Evolutionary conservation across 768 basidiomycete species (phyloP), one percentile per base, ranked within the genome.

Genomic region (Rhodotorula graminis): DNA sequence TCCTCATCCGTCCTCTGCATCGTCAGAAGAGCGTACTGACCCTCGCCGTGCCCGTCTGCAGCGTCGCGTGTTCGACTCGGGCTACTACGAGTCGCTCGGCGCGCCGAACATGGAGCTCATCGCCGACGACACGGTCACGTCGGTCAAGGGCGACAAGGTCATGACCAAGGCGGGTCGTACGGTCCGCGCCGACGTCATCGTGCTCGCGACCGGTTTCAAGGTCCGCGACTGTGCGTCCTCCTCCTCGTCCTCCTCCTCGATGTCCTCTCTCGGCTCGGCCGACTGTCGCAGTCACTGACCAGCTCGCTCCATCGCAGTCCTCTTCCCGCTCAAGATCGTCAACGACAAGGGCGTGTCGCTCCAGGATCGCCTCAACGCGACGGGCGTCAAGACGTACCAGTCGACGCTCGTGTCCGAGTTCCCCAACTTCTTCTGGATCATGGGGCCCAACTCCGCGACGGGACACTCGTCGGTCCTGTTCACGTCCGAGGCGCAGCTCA

Each of bases 381-480:
- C 74, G 31, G 72, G 59, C 15, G 62, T 70, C 65, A 68, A 61
- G 59, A 52, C 29, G 16, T 76, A 61, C 66, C 75, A 69, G 42
- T 67, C 69, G 37, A 76, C 75, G 3, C 2, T 31, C 7, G 56
- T 69, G 23, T 31, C 63, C 46, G 69, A 40, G 1, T 76, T 64
- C 67, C 71, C 72, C 55, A 76, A 76, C 61, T 70, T 55, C n/a
- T 75, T 75, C 71, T 75, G 70, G 71, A 29, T 79, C 19, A 75
- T 71, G 69, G 79, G 79, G 0, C 78, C 79, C 12, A 78, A 78
- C 56, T 60, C 69, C 10, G 70, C 72, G 3, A 79, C 78, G 8
- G 78, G 78, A 0, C 77, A 79, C 62, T 76, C 72, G 14, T 76
- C 72, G 31, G 77, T 77, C 46, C 76, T 80, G 29, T 73, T 77